These are phyloP conservation scores for Saitozyma podzolica DNA, from an alignment of 768 basidiomycete species.

Conservation along the genomic window DNA sequence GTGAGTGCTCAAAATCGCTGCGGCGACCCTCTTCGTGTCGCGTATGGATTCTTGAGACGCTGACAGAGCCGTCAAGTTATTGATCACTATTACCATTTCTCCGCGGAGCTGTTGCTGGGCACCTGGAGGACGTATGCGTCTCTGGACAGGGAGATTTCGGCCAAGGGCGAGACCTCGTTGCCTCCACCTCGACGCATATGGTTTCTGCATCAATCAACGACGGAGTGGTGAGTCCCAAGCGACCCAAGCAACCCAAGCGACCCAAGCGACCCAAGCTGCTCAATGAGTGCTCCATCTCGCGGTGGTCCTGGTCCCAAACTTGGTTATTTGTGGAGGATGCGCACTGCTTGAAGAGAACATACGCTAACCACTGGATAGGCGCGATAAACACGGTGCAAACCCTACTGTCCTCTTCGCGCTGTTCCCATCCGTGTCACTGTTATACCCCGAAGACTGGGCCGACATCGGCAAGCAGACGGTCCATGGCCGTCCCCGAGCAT, in stretches of 20 bases:
- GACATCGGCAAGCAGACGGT: constrained; percentile 59
- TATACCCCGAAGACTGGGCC: constrained; percentile 72
- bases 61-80: constrained; percentile 63
- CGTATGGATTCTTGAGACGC: constrained; percentile 4
- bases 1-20: constrained; percentile 54
- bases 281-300: no score
- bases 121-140: constrained; percentile 64
- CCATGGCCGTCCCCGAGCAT: constrained; percentile 55
- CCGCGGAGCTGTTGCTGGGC: constrained; percentile 76
- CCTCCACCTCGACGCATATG: constrained; percentile 69
- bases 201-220: constrained; percentile 58
- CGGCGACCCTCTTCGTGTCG: background rate
- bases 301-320: no score
- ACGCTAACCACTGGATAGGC: constrained; percentile 56
- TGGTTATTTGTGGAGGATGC: no score
- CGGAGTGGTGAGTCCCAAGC: constrained; percentile 39
- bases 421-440: constrained; percentile 60
- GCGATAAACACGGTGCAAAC: constrained; percentile 77
- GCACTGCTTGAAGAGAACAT: background rate
- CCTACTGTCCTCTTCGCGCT: constrained; percentile 71
- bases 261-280: no score
- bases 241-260: background rate
- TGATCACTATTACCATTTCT: constrained; percentile 84
- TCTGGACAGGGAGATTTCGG: constrained; percentile 42
- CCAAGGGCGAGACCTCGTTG: constrained; percentile 51